Conservation (phyloP, 768 basidiomycete species). For the Leccinum boreale region DNA sequence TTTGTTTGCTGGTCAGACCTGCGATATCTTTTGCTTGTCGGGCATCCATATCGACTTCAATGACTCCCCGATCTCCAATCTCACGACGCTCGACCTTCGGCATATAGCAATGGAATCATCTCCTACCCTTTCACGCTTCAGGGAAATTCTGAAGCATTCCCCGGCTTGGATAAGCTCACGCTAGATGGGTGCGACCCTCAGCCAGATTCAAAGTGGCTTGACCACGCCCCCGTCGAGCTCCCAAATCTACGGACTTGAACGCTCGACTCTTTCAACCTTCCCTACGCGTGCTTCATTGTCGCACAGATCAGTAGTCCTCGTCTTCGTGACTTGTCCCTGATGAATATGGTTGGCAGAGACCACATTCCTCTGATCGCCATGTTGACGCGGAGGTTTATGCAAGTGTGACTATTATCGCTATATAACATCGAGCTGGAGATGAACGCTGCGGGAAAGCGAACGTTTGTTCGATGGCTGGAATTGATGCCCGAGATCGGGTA, state of each 20-base stretch:
- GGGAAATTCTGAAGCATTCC: conserved; percentile 46
- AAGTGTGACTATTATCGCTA: conserved; percentile 54
- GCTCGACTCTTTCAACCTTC: conserved; percentile 50
- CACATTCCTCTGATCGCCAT: conserved; percentile 45
- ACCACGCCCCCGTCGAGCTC: conserved; percentile 42
- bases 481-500: conserved; percentile 56
- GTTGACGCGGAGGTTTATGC: conserved; percentile 48
- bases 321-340: conserved; percentile 54
- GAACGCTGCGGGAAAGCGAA: conserved; percentile 19
- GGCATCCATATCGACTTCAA: conserved; percentile 64
- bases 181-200: conserved; percentile 62
- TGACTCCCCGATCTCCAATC: conserved; percentile 43
- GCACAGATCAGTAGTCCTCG: conserved; percentile 54
- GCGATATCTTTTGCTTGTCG: conserved; percentile 47
- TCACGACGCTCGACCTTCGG: conserved; percentile 64
- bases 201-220: conserved; percentile 26
- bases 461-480: conserved; percentile 49
- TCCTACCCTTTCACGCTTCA: conserved; percentile 50
- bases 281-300: conserved; percentile 47
- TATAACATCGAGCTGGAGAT: conserved; percentile 41
- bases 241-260: conserved; percentile 48
- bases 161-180: conserved; percentile 50
- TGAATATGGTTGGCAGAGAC: conserved; percentile 49
- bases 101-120: conserved; percentile 51
- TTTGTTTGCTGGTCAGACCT: conserved; percentile 52